These are phyloP conservation scores for Leucocoprinus leucothites DNA, from an alignment of 768 basidiomycete species.

Conservation along the genomic window DNA sequence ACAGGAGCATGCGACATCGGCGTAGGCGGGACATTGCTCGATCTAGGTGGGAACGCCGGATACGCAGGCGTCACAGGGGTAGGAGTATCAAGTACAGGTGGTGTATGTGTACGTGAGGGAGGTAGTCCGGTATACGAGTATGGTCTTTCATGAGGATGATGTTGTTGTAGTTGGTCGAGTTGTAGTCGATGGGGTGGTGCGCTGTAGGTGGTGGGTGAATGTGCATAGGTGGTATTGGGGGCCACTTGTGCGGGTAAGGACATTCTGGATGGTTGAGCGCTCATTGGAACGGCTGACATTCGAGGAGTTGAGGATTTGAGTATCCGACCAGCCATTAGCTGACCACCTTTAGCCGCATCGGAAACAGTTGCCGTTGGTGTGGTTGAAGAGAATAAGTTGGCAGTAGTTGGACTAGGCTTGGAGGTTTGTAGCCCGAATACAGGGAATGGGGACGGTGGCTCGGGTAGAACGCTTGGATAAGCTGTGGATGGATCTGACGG, in stretches of 20 bases:
- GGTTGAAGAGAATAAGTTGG: not conserved
- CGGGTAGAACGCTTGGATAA: conserved; percentile 53
- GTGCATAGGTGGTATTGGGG: conserved; percentile 30
- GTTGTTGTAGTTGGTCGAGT: too few species aligned
- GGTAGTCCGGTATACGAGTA: conserved; percentile 14
- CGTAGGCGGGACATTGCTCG: conserved; percentile 36
- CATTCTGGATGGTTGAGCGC: conserved; percentile 15
- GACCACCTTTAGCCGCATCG: not conserved
- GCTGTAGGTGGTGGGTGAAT: conserved; percentile 55
- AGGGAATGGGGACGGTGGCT: conserved; percentile 82
- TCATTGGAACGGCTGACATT: conserved; percentile 15
- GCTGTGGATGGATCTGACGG: conserved; percentile 26
- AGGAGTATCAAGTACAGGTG: conserved; percentile 13
- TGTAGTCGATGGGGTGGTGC: conserved; percentile 37
- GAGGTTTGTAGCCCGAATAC: conserved; percentile 23
- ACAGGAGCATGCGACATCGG: conserved; percentile 58
- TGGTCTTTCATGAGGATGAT: not conserved
- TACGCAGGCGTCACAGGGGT: conserved; percentile 68
- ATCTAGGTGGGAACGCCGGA: conserved; percentile 58
- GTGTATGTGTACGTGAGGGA: conserved; percentile 11
- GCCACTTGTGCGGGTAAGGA: conserved; percentile 1
- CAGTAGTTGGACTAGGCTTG: not conserved
- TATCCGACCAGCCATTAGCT: conserved; percentile 4
- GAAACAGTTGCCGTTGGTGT: conserved; percentile 3
- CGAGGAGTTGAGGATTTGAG: conserved; percentile 4